Evolutionary conservation across 1,284 basidiomycete species (phyloP).

Genomic region (Leccinum griseonigrum): DNA sequence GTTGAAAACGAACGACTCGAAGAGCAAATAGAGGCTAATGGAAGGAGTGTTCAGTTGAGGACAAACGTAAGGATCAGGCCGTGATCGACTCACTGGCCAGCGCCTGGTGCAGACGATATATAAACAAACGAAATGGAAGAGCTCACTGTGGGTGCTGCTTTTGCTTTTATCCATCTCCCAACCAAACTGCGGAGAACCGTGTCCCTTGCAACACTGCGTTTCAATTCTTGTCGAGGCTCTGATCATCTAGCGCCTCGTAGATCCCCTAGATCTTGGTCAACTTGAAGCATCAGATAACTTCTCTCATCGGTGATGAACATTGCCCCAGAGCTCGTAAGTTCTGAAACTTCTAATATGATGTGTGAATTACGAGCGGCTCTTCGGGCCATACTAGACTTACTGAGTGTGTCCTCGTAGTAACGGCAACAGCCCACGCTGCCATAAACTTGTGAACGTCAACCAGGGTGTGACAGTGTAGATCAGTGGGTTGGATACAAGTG

Average conservation of each 20-base stretch:
- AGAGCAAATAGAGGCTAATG: not conserved
- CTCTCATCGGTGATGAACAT: not conserved
- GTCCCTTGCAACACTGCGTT: not conserved
- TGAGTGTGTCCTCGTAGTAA: no score
- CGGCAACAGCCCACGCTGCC: no score
- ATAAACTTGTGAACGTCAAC: no score
- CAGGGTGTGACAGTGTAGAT: no score
- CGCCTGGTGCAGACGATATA: not conserved
- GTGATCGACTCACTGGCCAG: not conserved
- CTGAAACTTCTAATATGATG: not conserved
- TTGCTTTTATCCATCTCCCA: not conserved
- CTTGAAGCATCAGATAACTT: not conserved
- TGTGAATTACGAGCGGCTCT: not conserved
- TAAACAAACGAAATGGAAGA: not conserved
- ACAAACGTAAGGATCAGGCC: not conserved
- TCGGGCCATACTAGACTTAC: no score
- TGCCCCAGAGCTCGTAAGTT: not conserved
- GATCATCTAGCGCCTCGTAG: not conserved
- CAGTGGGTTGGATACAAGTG: no score
- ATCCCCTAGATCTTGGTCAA: not conserved
- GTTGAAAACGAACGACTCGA: not conserved
- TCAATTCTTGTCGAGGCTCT: not conserved
- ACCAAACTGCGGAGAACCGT: not conserved
- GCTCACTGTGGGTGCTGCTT: not conserved
- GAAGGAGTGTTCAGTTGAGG: not conserved